Evolutionary conservation across 768 basidiomycete genomes (phyloP), one percentile per base, ranked within the genome.

Genomic region (Macrolepiota fuliginosa): DNA sequence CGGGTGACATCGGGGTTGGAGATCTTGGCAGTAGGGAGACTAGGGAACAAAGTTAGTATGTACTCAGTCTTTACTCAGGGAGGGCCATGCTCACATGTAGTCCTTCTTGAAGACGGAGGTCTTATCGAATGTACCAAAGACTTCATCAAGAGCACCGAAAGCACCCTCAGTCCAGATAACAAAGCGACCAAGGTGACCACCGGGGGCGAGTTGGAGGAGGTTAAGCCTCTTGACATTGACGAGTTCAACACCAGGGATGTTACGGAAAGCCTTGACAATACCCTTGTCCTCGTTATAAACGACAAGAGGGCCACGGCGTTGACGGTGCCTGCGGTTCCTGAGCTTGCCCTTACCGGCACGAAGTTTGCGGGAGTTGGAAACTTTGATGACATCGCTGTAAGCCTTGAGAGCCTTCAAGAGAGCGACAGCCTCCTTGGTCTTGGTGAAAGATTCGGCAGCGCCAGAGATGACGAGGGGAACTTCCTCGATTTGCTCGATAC

Each of bases 81-180:
- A 64, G 46, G 24, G n/a, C 37, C 12, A n/a, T 22, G 64, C 88
- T 17, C 66, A 91, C 92, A 90, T 58, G 78, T 94, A 96, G 71
- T 93, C 89, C 79, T 92, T 94, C 87, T 97, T 97, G 83, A 83
- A 81, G 64, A 80, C 71, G 13, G 94, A 85, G n/a, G 81, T 83
- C 81, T 89, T 94, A 71, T 97, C 94, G 71, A 90, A 92, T 68
- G 96, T 98, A 58, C 96, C 97, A 76, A 91, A 99, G 65, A 98
- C 87, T 68, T 94, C 90, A 75, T 98, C 97, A 60, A 99, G 91
- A 66, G 92, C 86, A 56, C 79, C 83, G 75, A 98, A 97, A 27
- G 97, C 97, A 70, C 83, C 83, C 80, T 96, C 91, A 64, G 97
- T 98, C 97, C 97, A 99, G 83, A 99, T 96, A 75, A 98, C 83